Conservation (phyloP, 2,329 filamentous ascomycete genomes). For the Monascus ruber region DNA sequence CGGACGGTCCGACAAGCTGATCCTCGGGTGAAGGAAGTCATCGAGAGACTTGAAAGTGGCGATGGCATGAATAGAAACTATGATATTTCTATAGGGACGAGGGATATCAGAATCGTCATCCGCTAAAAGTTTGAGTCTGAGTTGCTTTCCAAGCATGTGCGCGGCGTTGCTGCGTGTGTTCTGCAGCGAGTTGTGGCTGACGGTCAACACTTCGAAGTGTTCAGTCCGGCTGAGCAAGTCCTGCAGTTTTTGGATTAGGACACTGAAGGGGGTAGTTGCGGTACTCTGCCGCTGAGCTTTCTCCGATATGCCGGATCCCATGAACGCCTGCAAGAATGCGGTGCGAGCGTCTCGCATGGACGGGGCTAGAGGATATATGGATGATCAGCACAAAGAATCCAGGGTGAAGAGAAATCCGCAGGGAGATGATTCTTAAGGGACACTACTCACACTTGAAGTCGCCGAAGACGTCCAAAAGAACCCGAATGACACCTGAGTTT, state of each 20-base stretch:
- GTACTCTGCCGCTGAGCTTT: slow-evolving; percentile 54
- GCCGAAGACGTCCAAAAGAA: slow-evolving; percentile 71
- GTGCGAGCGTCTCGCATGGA: slow-evolving; percentile 52
- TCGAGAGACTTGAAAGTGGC: slow-evolving; percentile 95
- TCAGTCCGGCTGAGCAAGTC: slow-evolving; percentile 92
- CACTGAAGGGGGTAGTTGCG: slow-evolving; percentile 73
- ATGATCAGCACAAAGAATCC: slow-evolving; percentile 1
- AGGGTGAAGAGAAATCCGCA: slow-evolving; percentile 1
- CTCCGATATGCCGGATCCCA: slow-evolving; percentile 55
- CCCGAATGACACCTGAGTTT: slow-evolving; percentile 77
- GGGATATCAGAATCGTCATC: slow-evolving; percentile 84
- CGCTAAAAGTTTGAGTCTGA: slow-evolving; percentile 76
- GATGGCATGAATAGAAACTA: slow-evolving; percentile 97
- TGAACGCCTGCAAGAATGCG: slow-evolving; percentile 84
- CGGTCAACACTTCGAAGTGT: slow-evolving; percentile 94
- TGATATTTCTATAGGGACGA: slow-evolving; percentile 77
- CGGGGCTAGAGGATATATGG: slow-evolving; percentile 4
- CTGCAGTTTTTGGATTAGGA: slow-evolving; percentile 87
- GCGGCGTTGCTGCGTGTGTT: slow-evolving; percentile 81
- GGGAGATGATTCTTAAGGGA: background rate
- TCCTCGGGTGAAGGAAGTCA: slow-evolving; percentile 85
- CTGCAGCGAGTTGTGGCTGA: slow-evolving; percentile 84
- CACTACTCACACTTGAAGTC: slow-evolving; percentile 43
- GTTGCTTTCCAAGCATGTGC: slow-evolving; percentile 93
- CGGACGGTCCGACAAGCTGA: slow-evolving; percentile 67